Evolutionary conservation across 805 yeast species (phyloP).

Genomic region (Hanseniaspora clermontiae): DNA sequence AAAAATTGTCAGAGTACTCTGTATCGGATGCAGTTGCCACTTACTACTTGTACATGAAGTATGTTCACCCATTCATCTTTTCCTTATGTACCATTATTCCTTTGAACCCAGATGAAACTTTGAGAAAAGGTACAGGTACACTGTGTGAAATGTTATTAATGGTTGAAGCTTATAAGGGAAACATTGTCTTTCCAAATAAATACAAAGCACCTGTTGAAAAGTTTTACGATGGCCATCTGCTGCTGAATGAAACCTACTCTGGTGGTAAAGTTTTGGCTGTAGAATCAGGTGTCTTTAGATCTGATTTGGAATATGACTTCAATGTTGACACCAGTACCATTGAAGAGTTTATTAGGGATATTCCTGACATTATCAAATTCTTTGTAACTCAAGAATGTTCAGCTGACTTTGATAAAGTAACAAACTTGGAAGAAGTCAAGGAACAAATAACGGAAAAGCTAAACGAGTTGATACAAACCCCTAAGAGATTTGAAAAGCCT

Average conservation of each 20-base stretch:
- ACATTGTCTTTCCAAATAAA: slow-evolving; percentile 80
- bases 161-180: slow-evolving; percentile 82
- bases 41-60: slow-evolving; percentile 86
- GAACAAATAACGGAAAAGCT: slow-evolving; percentile 43
- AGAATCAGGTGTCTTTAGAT: slow-evolving; percentile 94
- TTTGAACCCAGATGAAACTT: slow-evolving; percentile 86
- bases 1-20: slow-evolving; percentile 83
- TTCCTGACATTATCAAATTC: slow-evolving; percentile 67
- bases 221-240: slow-evolving; percentile 83
- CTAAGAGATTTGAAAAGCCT: slow-evolving; percentile 64
- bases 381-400: slow-evolving; percentile 72
- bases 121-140: slow-evolving; percentile 96
- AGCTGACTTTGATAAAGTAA: slow-evolving; percentile 60
- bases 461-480: slow-evolving; percentile 45
- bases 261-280: slow-evolving; percentile 98
- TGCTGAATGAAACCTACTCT: slow-evolving; percentile 93
- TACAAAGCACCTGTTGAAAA: slow-evolving; percentile 89
- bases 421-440: slow-evolving; percentile 66
- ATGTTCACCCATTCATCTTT: slow-evolving; percentile 92
- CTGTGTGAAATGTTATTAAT: slow-evolving; percentile 92
- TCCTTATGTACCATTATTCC: slow-evolving; percentile 94
- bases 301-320: slow-evolving; percentile 69
- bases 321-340: slow-evolving; percentile 68
- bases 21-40: slow-evolving; percentile 99
- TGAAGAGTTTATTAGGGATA: slow-evolving; percentile 61